phyloP scores from a whole-genome alignment of 306 rosid species.

The Castanospermum australe region DNA sequence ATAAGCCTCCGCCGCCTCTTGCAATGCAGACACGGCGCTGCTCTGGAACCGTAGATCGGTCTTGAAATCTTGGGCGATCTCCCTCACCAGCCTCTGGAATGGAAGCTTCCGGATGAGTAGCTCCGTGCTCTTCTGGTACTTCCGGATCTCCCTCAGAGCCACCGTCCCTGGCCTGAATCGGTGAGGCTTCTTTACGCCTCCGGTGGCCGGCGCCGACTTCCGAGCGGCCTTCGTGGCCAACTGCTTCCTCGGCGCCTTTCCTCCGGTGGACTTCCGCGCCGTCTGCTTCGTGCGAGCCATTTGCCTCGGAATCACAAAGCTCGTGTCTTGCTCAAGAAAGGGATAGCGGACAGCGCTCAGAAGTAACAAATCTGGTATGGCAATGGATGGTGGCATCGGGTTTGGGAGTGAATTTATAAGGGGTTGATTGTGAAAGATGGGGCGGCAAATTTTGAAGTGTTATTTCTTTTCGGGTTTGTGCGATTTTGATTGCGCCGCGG shows the following conservation, averaged over 20 bases:
- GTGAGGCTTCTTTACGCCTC: conserved; percentile 82
- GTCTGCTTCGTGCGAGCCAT: conserved; percentile 80
- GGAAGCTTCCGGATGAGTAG: conserved; percentile 73
- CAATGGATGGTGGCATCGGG: not conserved
- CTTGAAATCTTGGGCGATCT: conserved; percentile 81
- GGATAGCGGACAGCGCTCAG: not conserved
- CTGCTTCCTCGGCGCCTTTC: conserved; percentile 75
- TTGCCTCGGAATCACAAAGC: not conserved
- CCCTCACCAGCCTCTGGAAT: conserved; percentile 75
- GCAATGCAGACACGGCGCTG: conserved; percentile 53
- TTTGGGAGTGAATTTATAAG: not conserved
- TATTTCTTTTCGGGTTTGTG: not conserved
- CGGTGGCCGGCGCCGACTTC: conserved; percentile 79
- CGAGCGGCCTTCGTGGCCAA: conserved; percentile 70
- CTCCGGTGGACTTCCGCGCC: conserved; percentile 64
- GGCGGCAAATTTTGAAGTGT: conserved; percentile 27
- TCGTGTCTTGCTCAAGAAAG: not conserved
- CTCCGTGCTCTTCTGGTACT: conserved; percentile 74
- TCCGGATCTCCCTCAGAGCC: conserved; percentile 71
- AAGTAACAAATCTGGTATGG: not conserved
- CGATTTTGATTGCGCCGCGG: not conserved
- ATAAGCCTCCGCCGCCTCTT: conserved; percentile 67
- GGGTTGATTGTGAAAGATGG: not conserved
- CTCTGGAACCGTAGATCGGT: conserved; percentile 71
- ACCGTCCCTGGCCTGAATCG: conserved; percentile 72